phyloP scores from a whole-genome alignment of 2,329 filamentous ascomycete genomes.

The Stachybotrys chartarum region DNA sequence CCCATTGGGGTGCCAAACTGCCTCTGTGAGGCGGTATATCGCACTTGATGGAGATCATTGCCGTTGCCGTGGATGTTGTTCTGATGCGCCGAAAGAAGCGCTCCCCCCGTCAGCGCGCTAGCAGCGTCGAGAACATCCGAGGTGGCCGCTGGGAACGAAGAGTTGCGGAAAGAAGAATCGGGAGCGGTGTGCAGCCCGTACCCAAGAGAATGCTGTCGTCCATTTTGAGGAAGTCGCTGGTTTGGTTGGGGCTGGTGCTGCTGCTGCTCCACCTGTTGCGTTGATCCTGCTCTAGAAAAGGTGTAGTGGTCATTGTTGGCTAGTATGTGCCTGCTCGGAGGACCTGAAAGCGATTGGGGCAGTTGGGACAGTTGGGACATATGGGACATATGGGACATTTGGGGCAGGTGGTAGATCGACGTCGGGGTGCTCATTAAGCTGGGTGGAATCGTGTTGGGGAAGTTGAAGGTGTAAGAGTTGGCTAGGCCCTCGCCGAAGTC shows the following conservation, averaged over 20 bases:
- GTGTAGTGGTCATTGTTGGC: not conserved
- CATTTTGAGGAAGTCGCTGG: too few relatives aligned
- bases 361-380: not conserved
- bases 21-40: not conserved
- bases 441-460: conserved; percentile 38
- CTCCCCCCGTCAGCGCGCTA: not conserved
- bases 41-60: not conserved
- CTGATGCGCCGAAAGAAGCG: not conserved
- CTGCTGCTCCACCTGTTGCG: not conserved
- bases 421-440: conserved; percentile 60
- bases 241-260: too few relatives aligned
- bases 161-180: not conserved
- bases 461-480: conserved; percentile 34
- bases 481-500: conserved; percentile 45
- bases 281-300: not conserved
- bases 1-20: conserved; percentile 4
- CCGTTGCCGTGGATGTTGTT: not conserved
- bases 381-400: not conserved
- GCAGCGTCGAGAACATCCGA: not conserved
- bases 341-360: too few relatives aligned
- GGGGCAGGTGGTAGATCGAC: conserved; percentile 49
- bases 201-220: too few relatives aligned
- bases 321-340: not conserved
- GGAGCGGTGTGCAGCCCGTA: too few relatives aligned
- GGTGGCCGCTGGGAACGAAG: not conserved